Conservation (phyloP, 768 basidiomycete species). For the Russula earlei region DNA sequence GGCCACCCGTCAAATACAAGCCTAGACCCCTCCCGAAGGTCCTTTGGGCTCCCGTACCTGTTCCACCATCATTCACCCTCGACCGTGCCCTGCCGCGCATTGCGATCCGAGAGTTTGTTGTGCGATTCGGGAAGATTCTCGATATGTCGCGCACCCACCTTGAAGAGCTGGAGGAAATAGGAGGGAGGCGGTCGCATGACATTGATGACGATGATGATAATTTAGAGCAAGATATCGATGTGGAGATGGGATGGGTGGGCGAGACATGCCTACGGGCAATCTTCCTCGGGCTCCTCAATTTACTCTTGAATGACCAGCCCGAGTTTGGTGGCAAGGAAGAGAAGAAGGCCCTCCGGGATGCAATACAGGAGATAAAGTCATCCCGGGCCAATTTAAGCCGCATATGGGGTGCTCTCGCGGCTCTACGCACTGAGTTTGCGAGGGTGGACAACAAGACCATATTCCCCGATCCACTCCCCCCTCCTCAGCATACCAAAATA, state of each 20-base stretch:
- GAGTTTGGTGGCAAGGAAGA: conserved; percentile 26
- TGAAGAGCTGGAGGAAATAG: conserved; percentile 41
- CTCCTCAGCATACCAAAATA: conserved; percentile 33
- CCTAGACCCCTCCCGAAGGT: conserved; percentile 35
- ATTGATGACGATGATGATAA: conserved; percentile 30
- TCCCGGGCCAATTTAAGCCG: conserved; percentile 49
- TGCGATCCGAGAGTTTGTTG: conserved; percentile 62
- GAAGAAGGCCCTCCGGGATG: conserved; percentile 32
- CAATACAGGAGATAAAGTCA: conserved; percentile 44
- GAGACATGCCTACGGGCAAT: conserved; percentile 57
- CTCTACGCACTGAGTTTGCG: conserved; percentile 33
- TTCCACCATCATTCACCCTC: conserved; percentile 33
- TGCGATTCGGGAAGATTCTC: conserved; percentile 50
- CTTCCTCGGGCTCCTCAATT: conserved; percentile 48
- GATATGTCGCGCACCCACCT: conserved; percentile 53
- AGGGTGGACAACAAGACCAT: conserved; percentile 22
- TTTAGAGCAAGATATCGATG: conserved; percentile 18
- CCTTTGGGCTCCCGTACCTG: conserved; percentile 42
- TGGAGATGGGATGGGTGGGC: conserved; percentile 47
- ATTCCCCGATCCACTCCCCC: conserved; percentile 54
- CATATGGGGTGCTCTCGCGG: conserved; percentile 49
- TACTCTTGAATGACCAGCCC: conserved; percentile 35
- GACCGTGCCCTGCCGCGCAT: conserved; percentile 51
- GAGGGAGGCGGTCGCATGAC: conserved; percentile 26
- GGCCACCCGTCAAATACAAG: conserved; percentile 10